These are phyloP conservation scores for Puccinia hordei DNA, from an alignment of 1,284 basidiomycete genomes.

Conservation along the genomic window DNA sequence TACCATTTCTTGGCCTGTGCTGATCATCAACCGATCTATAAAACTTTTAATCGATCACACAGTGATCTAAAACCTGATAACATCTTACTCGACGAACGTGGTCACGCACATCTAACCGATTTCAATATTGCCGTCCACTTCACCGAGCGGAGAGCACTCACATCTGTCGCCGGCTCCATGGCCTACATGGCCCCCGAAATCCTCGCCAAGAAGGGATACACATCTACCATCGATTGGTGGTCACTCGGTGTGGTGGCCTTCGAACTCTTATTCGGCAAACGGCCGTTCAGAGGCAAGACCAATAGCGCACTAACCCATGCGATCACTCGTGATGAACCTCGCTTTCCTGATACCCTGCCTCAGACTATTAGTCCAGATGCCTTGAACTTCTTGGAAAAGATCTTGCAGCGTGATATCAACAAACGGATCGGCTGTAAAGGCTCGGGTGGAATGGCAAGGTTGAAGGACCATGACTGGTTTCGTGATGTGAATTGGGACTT, in stretches of 20 bases:
- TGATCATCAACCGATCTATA: neutral
- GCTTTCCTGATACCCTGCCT: constrained; percentile 38
- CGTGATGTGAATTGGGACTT: constrained; percentile 80
- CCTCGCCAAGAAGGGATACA: constrained; percentile 65
- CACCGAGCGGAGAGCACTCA: constrained; percentile 79
- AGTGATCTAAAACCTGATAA: constrained; percentile 97
- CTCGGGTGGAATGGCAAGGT: constrained; percentile 66
- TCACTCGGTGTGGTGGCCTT: constrained; percentile 88
- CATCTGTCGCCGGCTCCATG: constrained; percentile 92
- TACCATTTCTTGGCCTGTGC: neutral
- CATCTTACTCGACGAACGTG: constrained; percentile 83
- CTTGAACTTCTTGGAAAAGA: constrained; percentile 61
- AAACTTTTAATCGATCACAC: no score
- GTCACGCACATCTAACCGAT: constrained; percentile 94
- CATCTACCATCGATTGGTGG: constrained; percentile 93
- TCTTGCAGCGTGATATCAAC: constrained; percentile 80
- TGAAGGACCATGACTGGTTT: constrained; percentile 62
- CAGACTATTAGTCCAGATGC: constrained; percentile 38
- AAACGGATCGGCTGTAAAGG: constrained; percentile 80
- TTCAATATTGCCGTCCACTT: constrained; percentile 99
- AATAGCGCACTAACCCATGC: constrained; percentile 85
- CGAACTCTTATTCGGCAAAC: constrained; percentile 84
- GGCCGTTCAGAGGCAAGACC: constrained; percentile 87
- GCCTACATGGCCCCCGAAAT: constrained; percentile 80
- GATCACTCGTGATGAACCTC: constrained; percentile 64